phyloP scores from a whole-genome alignment of 768 basidiomycete species.

The Kwoniella europaea region DNA sequence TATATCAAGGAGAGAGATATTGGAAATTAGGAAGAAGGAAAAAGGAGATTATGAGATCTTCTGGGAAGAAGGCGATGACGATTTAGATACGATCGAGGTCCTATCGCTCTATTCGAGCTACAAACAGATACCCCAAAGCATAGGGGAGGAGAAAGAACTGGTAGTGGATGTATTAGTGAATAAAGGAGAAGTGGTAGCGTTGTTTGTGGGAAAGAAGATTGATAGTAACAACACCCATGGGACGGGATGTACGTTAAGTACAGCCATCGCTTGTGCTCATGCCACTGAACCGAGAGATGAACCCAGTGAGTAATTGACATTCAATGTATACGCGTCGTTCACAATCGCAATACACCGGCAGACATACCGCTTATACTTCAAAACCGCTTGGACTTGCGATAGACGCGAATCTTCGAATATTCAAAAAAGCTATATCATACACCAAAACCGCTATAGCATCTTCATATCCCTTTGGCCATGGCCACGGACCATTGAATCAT shows the following conservation, averaged over 20 bases:
- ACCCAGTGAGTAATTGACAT: slow-evolving; percentile 10
- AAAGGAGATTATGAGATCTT: slow-evolving; percentile 50
- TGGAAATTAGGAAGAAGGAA: slow-evolving; percentile 33
- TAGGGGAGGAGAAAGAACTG: slow-evolving; percentile 52
- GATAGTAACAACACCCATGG: slow-evolving; percentile 70
- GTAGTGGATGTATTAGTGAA: slow-evolving; percentile 52
- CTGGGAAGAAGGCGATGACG: slow-evolving; percentile 46
- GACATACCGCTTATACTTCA: not conserved
- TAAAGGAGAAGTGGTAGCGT: slow-evolving; percentile 9
- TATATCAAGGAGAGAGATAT: slow-evolving; percentile 63
- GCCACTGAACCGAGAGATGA: slow-evolving; percentile 9
- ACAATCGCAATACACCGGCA: too few relatives aligned
- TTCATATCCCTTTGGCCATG: slow-evolving; percentile 71
- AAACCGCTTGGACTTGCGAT: not conserved
- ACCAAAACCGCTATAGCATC: slow-evolving; percentile 75
- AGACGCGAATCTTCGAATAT: slow-evolving; percentile 61
- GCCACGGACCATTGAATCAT: slow-evolving; percentile 87
- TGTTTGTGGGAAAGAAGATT: slow-evolving; percentile 41
- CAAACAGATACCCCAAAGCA: slow-evolving; percentile 58
- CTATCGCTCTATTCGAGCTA: slow-evolving; percentile 59
- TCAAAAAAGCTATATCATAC: slow-evolving; percentile 68
- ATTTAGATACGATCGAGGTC: slow-evolving; percentile 44
- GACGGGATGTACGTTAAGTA: slow-evolving; percentile 88
- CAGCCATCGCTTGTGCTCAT: slow-evolving; percentile 69
- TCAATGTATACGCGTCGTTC: not conserved